phyloP scores from a whole-genome alignment of 2,329 filamentous ascomycete genomes.

The Neofusicoccum parvum region DNA sequence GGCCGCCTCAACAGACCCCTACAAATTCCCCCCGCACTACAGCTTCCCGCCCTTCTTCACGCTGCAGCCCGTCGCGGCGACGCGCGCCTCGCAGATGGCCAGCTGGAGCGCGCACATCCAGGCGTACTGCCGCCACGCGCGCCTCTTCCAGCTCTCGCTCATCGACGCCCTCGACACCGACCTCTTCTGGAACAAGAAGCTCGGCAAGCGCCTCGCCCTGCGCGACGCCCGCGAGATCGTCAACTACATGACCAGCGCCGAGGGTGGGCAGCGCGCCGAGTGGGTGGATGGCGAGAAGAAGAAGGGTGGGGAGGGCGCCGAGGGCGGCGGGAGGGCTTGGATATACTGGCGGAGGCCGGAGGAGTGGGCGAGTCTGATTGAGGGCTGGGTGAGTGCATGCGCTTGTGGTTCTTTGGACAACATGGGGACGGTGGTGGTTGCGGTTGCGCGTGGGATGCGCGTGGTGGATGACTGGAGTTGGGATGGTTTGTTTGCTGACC shows the following conservation, averaged over 20 bases:
- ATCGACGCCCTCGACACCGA: constrained; percentile 61
- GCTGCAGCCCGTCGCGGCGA: constrained; percentile 72
- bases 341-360: constrained; percentile 85
- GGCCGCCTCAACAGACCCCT: constrained; percentile 28
- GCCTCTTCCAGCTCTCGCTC: constrained; percentile 74
- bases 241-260: constrained; percentile 56
- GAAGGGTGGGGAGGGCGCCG: constrained; percentile 18
- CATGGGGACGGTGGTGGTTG: no score
- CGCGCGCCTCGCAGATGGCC: constrained; percentile 67
- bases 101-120: constrained; percentile 90
- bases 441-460: no score
- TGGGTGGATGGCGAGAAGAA: constrained; percentile 51
- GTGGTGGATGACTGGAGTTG: no score
- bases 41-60: constrained; percentile 86
- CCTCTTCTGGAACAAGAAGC: constrained; percentile 55
- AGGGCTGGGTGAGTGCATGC: constrained; percentile 59
- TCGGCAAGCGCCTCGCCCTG: constrained; percentile 51
- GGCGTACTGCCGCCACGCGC: constrained; percentile 77
- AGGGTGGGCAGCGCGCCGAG: constrained; percentile 64
- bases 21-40: constrained; percentile 57
- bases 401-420: neutral
- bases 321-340: constrained; percentile 55
- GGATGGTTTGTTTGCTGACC: neutral
- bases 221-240: constrained; percentile 57
- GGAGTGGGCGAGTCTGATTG: constrained; percentile 83